phyloP scores from a whole-genome alignment of 495 filamentous ascomycete species.

The Xylaria venustula region DNA sequence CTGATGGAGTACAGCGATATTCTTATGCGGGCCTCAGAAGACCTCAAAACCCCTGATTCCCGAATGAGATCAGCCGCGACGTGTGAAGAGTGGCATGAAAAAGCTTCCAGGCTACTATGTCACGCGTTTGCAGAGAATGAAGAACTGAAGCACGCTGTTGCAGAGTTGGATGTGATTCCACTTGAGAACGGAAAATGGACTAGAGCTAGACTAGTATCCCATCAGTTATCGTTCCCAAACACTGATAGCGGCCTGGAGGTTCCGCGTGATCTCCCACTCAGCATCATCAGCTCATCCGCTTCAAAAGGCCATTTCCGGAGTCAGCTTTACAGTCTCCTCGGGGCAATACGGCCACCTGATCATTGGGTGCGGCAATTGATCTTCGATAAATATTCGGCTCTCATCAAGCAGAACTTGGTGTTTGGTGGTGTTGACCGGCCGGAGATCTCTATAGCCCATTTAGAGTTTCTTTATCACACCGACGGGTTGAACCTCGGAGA shows the following conservation, averaged over 20 bases:
- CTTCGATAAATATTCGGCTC: background rate
- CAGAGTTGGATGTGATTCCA: conserved; percentile 15
- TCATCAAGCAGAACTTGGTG: background rate
- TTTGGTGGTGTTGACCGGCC: conserved; percentile 15
- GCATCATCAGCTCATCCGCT: background rate
- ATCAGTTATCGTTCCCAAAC: background rate
- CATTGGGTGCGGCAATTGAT: background rate
- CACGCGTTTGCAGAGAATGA: background rate
- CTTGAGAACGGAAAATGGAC: conserved; percentile 14
- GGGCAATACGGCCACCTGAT: background rate
- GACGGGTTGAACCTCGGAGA: background rate
- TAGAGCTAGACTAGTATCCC: conserved; percentile 17
- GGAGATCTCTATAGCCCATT: background rate
- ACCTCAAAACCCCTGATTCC: background rate
- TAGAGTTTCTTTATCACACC: background rate
- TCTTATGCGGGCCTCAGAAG: background rate
- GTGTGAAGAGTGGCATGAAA: background rate
- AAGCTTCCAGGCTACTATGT: background rate
- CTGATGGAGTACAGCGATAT: background rate
- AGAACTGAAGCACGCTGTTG: background rate
- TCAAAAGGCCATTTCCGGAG: background rate
- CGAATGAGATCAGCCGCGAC: background rate
- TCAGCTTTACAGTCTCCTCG: background rate
- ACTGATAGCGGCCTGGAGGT: background rate
- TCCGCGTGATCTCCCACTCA: background rate